Evolutionary conservation across 202 grass and related monocot species (phyloP).

Genomic region (Cymbopogon flexuosus): DNA sequence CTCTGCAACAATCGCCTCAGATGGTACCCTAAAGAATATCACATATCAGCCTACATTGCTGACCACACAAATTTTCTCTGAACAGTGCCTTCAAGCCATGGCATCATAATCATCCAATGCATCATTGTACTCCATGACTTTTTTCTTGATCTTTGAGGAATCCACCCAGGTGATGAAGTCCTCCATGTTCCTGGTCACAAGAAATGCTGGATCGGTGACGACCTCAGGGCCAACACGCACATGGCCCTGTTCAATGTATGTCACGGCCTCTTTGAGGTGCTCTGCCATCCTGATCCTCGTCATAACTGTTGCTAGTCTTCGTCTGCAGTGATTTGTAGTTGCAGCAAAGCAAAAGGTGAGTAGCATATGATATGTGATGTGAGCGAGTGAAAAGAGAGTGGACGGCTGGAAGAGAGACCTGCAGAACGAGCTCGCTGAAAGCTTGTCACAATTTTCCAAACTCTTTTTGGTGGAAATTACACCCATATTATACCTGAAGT

Average conservation of each 20-base stretch:
- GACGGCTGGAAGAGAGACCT: slow-evolving; percentile 35
- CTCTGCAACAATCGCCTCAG: neutral
- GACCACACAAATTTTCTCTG: neutral
- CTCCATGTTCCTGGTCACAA: slow-evolving; percentile 88
- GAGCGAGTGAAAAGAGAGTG: neutral
- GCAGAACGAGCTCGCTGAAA: slow-evolving; percentile 74
- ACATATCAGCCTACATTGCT: neutral
- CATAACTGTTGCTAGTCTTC: slow-evolving; percentile 68
- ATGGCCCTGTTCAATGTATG: slow-evolving; percentile 86
- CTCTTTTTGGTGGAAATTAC: slow-evolving; percentile 70
- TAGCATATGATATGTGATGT: neutral
- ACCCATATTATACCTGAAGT: slow-evolving; percentile 79
- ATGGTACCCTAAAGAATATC: neutral
- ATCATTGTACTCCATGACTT: slow-evolving; percentile 55
- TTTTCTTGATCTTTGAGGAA: slow-evolving; percentile 73
- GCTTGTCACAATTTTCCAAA: slow-evolving; percentile 62
- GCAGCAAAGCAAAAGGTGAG: neutral
- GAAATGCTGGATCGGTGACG: slow-evolving; percentile 71
- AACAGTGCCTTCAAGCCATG: slow-evolving; percentile 34
- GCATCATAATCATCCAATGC: slow-evolving; percentile 61
- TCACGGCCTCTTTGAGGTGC: slow-evolving; percentile 74
- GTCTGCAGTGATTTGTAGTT: slow-evolving; percentile 33
- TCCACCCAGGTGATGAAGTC: slow-evolving; percentile 80
- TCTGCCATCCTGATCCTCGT: slow-evolving; percentile 60
- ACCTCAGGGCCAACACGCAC: slow-evolving; percentile 68